Base-by-base conservation (phyloP, 2,329 filamentous ascomycete species). In the Exserohilum turcica region DNA sequence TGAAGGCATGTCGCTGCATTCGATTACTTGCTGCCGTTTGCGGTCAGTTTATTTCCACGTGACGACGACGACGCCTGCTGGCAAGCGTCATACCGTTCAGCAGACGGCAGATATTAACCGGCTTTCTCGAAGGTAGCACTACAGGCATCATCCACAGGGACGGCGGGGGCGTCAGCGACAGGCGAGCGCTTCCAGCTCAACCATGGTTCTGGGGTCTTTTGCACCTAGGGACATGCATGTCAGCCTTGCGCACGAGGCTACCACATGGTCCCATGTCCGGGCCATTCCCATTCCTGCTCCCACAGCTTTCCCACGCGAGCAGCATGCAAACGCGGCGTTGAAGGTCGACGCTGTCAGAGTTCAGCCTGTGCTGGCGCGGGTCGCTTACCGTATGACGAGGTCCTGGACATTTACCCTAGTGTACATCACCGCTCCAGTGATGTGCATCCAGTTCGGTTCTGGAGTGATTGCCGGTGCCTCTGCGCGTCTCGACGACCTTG, bases 181-280 rank as follows among this genome's bases (percentile, higher is more conserved):
- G 24, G 19, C 37, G 37, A 40, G 37, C n/a, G 28, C 27, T 53
- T 43, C 39, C 32, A 33, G 46, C 36, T 48, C 40, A 56, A 47
- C 55, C 60, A 60, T 48, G 53, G 43, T 43, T 15, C 42, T 59
- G 57, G 57, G 19, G 52, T 46, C 37, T 37, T 21, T 27, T 31
- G 51, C 43, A 36, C 16, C 33, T 24, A 35, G 37, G 48, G 50
- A 45, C 49, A 51, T 58, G 57, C 54, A 56, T 27, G 36, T 56
- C 57, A 63, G 60, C 60, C 60, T 59, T 58, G 60, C 51, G 24
- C 29, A 56, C 39, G 33, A 43, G 38, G 40, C 15, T 12, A 53
- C 32, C 35, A 48, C 50, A 49, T 33, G 32, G 37, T 27, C 43
- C n/a, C 29, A 39, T 47, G 13, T 31, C 27, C 45, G 39, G 43